Evolutionary conservation across 2,329 filamentous ascomycete genomes (phyloP), one percentile per base, ranked within the genome.

Genomic region (Ophiosphaerella korrae): DNA sequence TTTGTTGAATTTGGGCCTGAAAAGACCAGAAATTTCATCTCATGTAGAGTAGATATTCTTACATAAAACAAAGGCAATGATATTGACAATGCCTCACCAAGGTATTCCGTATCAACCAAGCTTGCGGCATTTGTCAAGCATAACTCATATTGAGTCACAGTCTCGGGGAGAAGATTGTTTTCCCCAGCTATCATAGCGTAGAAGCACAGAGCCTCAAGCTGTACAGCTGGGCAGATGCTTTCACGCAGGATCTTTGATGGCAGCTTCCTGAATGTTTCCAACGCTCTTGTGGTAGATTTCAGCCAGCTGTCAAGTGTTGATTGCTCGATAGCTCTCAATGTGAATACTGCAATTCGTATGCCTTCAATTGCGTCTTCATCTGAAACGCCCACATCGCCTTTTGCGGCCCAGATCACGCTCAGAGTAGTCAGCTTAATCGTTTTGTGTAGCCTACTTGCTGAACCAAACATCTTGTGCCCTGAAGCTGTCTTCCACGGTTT

Each of bases 341-440:
- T 64, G 33, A 60, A 56, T 16, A 61, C 66, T n/a, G 68, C 69
- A 44, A 73, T 71, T 14, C 62, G 63, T 43, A 74, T 68, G 8
- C 62, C 63, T 53, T 70, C 63, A 2, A 66, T 45, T 9, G 67
- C 67, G 16, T 68, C 64, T 3, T 52, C 50, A 39, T 72, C 66
- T 18, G 66, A 57, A 2, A 67, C 53, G 4, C 53, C 60, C 2
- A 51, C 54, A 16, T 56, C 55, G 1, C 60, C 64, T 49, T 66
- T 70, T 7, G 57, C 55, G 12, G 62, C 63, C 62, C 62, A 69
- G 7, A 71, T 60, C 9, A 72, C 69, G 41, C 62, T 68, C 11
- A 71, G 53, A 26, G 58, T 67, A 7, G 62, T 66, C 16, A 73
- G 40, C 14, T 61, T 63, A 11, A 72, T 64, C 11, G 66, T 71